Conservation (phyloP, 2,329 filamentous ascomycete species). For the Trichoderma oligosporum region DNA sequence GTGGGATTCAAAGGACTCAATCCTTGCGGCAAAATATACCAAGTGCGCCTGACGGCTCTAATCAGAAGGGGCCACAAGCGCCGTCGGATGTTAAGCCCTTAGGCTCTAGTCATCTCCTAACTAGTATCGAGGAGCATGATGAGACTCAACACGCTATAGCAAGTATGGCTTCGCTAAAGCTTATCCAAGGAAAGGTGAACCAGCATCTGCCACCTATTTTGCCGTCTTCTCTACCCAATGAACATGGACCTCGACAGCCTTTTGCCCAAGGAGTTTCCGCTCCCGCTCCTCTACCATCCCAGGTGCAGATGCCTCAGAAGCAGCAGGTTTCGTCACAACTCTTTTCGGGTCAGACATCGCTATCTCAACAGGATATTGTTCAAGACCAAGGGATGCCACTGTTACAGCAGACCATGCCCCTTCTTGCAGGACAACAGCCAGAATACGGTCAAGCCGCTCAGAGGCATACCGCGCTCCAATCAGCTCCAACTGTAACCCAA, state of each 20-base stretch:
- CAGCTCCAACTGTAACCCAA: background rate
- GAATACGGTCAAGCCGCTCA: background rate
- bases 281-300: background rate
- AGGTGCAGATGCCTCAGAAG: background rate
- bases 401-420: background rate
- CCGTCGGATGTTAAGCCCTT: background rate
- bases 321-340: background rate
- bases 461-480: background rate
- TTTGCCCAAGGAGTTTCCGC: background rate
- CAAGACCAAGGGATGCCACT: background rate
- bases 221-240: background rate
- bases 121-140: slow-evolving; percentile 23
- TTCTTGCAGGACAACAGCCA: background rate
- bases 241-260: background rate
- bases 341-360: background rate
- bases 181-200: slow-evolving; percentile 8
- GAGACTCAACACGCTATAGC: slow-evolving; percentile 8
- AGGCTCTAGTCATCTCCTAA: slow-evolving; percentile 17
- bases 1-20: slow-evolving; percentile 10
- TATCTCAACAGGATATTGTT: background rate
- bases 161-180: background rate
- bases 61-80: background rate
- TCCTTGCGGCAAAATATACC: slow-evolving; percentile 4
- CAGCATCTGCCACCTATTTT: slow-evolving; percentile 1
- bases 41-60: background rate